Conservation (phyloP, 169 alveolate species). For the Plasmodium falciparum region DNA sequence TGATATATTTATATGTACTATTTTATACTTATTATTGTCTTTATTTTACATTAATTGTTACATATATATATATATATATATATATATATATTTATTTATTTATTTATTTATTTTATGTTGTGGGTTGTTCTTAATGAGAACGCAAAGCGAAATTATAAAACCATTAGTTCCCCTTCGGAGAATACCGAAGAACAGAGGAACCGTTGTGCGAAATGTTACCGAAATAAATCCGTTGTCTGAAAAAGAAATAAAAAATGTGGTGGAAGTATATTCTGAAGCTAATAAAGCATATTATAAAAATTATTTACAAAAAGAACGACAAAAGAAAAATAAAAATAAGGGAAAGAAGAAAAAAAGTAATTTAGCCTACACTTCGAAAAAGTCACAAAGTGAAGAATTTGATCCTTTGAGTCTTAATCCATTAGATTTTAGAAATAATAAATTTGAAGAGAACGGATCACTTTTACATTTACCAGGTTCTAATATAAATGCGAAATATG, state of each 20-base stretch:
- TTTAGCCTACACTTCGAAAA: conserved; percentile 4
- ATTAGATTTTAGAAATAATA: conserved; percentile 49
- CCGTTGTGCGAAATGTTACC: conserved; percentile 50
- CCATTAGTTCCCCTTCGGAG: conserved; percentile 65
- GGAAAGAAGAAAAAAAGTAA: conserved; percentile 15
- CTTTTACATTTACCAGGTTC: conserved; percentile 76
- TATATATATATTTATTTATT: conserved; percentile 1
- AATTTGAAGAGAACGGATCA: conserved; percentile 63
- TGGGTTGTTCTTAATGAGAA: conserved; percentile 27
- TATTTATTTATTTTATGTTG: neutral
- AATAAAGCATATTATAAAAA: conserved; percentile 67
- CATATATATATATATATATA: neutral
- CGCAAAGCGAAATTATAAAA: conserved; percentile 45
- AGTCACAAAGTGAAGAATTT: conserved; percentile 60
- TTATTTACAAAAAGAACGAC: conserved; percentile 30
- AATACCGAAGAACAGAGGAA: conserved; percentile 75
- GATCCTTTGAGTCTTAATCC: conserved; percentile 60
- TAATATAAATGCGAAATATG: conserved; percentile 49
- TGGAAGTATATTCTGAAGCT: conserved; percentile 75
- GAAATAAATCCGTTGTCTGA: conserved; percentile 73
- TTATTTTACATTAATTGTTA: too few relatives aligned
- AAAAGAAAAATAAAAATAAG: conserved; percentile 29
- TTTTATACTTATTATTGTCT: too few relatives aligned
- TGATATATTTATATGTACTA: too few relatives aligned
- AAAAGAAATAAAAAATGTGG: conserved; percentile 74